phyloP scores from a whole-genome alignment of 495 filamentous ascomycete genomes.

The Amniculicola lignicola region DNA sequence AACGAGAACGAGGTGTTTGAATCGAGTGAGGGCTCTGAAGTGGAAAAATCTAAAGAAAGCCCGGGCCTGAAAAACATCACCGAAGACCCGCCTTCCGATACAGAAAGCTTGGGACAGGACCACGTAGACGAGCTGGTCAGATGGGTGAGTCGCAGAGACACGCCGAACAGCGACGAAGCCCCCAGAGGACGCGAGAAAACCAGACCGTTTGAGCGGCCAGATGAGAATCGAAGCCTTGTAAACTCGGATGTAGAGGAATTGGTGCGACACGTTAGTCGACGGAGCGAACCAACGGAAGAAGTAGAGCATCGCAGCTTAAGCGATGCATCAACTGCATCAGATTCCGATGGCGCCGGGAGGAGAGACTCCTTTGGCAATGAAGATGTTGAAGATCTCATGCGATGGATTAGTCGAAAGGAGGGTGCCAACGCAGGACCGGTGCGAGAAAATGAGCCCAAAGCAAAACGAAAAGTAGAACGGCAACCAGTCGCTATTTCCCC shows the following conservation, averaged over 20 bases:
- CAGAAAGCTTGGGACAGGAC: constrained; percentile 1
- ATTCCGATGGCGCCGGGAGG: constrained; percentile 4
- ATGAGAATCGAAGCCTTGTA: constrained; percentile 1
- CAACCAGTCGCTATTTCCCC: neutral
- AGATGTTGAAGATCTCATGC: constrained; percentile 18
- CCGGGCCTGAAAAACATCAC: neutral
- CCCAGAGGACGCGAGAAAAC: neutral
- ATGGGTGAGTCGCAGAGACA: constrained; percentile 19
- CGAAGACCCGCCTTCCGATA: neutral
- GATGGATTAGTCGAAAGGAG: constrained; percentile 15
- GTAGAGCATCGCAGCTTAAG: neutral
- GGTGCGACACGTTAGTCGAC: constrained; percentile 4
- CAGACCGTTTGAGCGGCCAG: neutral
- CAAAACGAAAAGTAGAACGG: neutral
- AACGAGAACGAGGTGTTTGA: constrained; percentile 9
- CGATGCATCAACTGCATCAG: constrained; percentile 9
- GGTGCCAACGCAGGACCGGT: constrained; percentile 5
- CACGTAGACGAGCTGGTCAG: constrained; percentile 23
- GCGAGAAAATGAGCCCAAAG: too few species aligned
- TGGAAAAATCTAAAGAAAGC: neutral
- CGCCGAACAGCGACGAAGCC: constrained; percentile 11
- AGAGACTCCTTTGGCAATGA: neutral
- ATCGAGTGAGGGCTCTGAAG: neutral
- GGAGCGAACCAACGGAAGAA: neutral
- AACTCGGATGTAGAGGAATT: constrained; percentile 14